Conservation (phyloP, 345 rosid species). For the Acer yangbiense region DNA sequence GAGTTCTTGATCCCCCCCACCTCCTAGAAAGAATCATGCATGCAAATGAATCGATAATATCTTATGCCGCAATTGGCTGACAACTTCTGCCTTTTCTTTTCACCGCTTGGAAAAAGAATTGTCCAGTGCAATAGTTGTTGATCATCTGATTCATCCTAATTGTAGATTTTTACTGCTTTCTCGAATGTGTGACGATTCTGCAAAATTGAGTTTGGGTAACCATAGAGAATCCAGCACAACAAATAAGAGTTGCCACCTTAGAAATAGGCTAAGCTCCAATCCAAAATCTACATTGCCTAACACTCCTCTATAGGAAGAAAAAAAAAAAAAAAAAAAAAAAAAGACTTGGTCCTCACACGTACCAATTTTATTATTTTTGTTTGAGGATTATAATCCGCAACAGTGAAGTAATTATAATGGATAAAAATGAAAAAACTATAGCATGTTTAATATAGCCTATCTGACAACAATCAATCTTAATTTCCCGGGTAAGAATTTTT, state of each 20-base stretch:
- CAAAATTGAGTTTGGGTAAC: slow-evolving; percentile 19
- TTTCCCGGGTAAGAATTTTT: background rate
- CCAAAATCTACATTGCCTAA: background rate
- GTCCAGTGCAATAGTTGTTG: slow-evolving; percentile 1
- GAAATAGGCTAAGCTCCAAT: background rate
- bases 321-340: background rate
- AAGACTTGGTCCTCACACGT: background rate
- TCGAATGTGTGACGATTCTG: slow-evolving; percentile 61
- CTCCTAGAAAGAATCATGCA: slow-evolving; percentile 28
- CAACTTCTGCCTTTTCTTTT: slow-evolving; percentile 3
- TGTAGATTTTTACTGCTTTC: slow-evolving; percentile 64
- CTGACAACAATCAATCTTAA: background rate
- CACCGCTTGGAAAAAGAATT: background rate
- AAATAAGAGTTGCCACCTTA: background rate
- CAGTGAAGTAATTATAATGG: background rate
- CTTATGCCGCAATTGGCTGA: slow-evolving; percentile 3
- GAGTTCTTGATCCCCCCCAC: slow-evolving; percentile 16
- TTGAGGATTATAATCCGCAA: background rate
- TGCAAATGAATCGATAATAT: slow-evolving; percentile 1
- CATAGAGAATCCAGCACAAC: background rate
- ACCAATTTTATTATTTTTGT: background rate
- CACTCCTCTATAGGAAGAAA: background rate
- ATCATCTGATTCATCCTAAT: slow-evolving; percentile 30
- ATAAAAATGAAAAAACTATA: background rate
- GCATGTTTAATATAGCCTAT: background rate